These are phyloP conservation scores for Debaryomyces prosopidis DNA, from an alignment of 805 yeast genomes.

Conservation along the genomic window DNA sequence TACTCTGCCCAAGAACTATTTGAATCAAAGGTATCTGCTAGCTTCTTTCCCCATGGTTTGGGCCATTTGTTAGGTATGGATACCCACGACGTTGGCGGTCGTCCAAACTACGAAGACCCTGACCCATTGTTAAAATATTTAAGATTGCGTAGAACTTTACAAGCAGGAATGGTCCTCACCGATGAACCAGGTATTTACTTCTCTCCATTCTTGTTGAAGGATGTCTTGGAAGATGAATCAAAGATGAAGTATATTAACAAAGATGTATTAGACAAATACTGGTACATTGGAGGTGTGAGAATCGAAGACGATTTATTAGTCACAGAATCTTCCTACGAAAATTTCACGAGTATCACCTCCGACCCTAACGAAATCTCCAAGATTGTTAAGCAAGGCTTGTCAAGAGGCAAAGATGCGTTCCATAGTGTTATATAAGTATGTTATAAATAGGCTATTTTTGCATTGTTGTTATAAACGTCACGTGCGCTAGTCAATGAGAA, in stretches of 20 bases:
- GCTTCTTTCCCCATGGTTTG: slow-evolving; percentile 93
- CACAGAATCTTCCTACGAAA: slow-evolving; percentile 74
- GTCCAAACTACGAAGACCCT: slow-evolving; percentile 80
- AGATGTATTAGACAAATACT: slow-evolving; percentile 70
- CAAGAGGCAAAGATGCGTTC: slow-evolving; percentile 62
- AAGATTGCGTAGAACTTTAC: slow-evolving; percentile 73
- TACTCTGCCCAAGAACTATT: slow-evolving; percentile 63
- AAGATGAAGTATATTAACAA: slow-evolving; percentile 60
- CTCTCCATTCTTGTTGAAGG: slow-evolving; percentile 75
- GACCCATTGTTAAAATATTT: slow-evolving; percentile 75
- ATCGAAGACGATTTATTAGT: slow-evolving; percentile 91
- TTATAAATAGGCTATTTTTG: neutral
- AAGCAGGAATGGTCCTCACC: slow-evolving; percentile 82
- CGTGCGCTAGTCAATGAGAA: neutral
- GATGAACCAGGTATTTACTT: slow-evolving; percentile 96
- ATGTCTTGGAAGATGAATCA: slow-evolving; percentile 49
- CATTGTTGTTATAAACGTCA: neutral
- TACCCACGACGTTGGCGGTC: slow-evolving; percentile 94
- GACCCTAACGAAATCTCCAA: slow-evolving; percentile 80
- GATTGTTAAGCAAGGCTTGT: slow-evolving; percentile 71
- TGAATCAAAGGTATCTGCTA: slow-evolving; percentile 66
- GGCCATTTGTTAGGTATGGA: slow-evolving; percentile 95
- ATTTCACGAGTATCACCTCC: slow-evolving; percentile 78
- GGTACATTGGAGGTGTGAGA: slow-evolving; percentile 95
- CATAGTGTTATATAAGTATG: slow-evolving; percentile 46